Conservation (phyloP, 257 asterid genomes). For the Nicotiana tomentosiformis region DNA sequence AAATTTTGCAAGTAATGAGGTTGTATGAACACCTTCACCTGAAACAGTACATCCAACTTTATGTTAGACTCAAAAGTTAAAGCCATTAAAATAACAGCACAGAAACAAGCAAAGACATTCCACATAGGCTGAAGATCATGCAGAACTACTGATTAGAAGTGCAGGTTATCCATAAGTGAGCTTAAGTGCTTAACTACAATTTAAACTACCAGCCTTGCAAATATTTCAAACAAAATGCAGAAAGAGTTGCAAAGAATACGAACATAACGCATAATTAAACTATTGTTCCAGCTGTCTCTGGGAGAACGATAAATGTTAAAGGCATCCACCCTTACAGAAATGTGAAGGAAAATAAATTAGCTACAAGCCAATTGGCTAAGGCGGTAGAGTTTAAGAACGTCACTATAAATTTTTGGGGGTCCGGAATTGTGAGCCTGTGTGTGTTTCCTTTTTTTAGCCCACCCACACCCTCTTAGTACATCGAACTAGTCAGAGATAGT, state of each 20-base stretch:
- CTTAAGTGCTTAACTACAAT: neutral
- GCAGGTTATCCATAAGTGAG: neutral
- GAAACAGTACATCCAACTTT: conserved; percentile 26
- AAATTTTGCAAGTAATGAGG: conserved; percentile 85
- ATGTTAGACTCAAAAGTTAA: conserved; percentile 19
- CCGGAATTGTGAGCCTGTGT: neutral
- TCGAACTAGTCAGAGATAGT: neutral
- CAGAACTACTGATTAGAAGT: neutral
- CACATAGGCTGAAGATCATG: neutral
- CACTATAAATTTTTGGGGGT: neutral
- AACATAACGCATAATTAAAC: neutral
- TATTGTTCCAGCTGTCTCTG: neutral
- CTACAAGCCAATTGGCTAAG: neutral
- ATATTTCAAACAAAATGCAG: conserved; percentile 3
- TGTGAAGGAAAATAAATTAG: neutral
- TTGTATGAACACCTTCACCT: conserved; percentile 91
- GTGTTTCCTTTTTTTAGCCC: neutral
- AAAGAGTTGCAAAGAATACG: neutral
- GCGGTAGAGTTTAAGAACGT: neutral
- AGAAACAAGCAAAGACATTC: neutral
- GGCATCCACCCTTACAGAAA: neutral
- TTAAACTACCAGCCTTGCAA: neutral
- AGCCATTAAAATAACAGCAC: neutral
- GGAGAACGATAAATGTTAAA: neutral
- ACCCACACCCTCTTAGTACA: neutral